These are phyloP conservation scores for Aquilaria agallochum DNA, from an alignment of 441 rosid genomes.

Conservation along the genomic window DNA sequence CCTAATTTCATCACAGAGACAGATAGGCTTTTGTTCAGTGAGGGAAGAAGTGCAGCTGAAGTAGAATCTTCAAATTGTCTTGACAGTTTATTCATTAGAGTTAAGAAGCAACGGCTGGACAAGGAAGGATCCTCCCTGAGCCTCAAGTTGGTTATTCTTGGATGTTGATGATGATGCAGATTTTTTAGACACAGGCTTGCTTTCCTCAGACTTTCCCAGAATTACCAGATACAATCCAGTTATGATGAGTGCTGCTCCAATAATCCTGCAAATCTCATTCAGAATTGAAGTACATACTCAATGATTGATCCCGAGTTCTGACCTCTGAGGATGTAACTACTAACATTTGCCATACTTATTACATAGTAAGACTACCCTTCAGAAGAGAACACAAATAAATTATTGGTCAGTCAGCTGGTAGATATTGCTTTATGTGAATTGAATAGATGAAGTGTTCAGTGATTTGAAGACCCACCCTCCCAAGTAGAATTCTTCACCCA, in stretches of 20 bases:
- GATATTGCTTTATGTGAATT: too few species aligned
- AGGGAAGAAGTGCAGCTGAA: too few species aligned
- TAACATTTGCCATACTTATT: too few species aligned
- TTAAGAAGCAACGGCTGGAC: slow-evolving; percentile 32
- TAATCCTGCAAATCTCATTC: slow-evolving; percentile 34
- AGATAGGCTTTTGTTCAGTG: too few species aligned
- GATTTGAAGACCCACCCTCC: slow-evolving; percentile 55
- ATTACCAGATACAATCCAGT: slow-evolving; percentile 71
- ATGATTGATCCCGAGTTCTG: too few species aligned
- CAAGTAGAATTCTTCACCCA: slow-evolving; percentile 73
- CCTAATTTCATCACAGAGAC: too few species aligned
- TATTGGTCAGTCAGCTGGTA: too few species aligned
- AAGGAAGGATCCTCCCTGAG: slow-evolving; percentile 21
- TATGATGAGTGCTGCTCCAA: slow-evolving; percentile 68
- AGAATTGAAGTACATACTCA: not conserved
- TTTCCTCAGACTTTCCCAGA: slow-evolving; percentile 74
- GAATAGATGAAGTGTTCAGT: not conserved
- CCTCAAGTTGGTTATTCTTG: slow-evolving; percentile 11
- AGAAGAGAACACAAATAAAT: too few species aligned
- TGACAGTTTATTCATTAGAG: slow-evolving; percentile 5
- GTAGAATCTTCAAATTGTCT: not conserved
- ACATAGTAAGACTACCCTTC: too few species aligned
- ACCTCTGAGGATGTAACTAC: too few species aligned
- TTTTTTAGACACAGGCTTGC: slow-evolving; percentile 27
- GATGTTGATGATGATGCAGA: slow-evolving; percentile 13